Percentiles rank a stretch among this genome's conserved stretches.
phyloP scores from a whole-genome alignment of 768 basidiomycete species.

The Pholiota molesta region DNA sequence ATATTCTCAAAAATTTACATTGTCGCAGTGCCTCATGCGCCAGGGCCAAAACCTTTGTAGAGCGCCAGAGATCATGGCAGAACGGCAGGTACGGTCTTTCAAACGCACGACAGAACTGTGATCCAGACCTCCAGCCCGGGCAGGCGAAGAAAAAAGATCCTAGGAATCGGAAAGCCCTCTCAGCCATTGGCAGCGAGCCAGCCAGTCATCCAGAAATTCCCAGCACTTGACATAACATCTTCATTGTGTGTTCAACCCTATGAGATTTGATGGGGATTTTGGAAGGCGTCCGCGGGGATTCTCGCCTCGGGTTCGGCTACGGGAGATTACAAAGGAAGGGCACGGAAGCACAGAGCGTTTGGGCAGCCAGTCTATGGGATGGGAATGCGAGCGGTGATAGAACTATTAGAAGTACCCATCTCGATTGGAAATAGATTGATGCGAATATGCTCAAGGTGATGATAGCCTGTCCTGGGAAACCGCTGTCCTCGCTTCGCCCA shows the following conservation, averaged over 20 bases:
- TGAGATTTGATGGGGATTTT: background rate
- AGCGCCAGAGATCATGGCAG: slow-evolving; percentile 1
- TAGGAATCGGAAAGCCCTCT: slow-evolving; percentile 11
- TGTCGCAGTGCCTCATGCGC: slow-evolving; percentile 13
- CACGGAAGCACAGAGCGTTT: slow-evolving; percentile 4
- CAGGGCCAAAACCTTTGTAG: slow-evolving; percentile 9
- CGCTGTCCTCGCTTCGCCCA: background rate
- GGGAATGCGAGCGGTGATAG: slow-evolving; percentile 21
- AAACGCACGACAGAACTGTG: slow-evolving; percentile 16
- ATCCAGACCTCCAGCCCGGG: background rate
- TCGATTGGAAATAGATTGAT: slow-evolving; percentile 2
- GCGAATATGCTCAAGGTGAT: slow-evolving; percentile 2
- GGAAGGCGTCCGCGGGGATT: slow-evolving; percentile 5
- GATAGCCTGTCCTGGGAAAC: slow-evolving; percentile 20
- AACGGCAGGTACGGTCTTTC: slow-evolving; percentile 14
- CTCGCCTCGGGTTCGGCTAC: slow-evolving; percentile 10
- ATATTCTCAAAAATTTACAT: slow-evolving; percentile 1
- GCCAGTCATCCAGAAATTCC: background rate
- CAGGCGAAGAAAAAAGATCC: slow-evolving; percentile 9
- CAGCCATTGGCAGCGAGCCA: background rate
- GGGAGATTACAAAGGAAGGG: background rate
- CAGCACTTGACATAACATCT: background rate
- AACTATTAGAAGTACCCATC: slow-evolving; percentile 18
- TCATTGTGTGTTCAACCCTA: background rate
- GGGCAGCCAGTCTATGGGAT: slow-evolving; percentile 12